Base-by-base conservation (phyloP, 2,329 filamentous ascomycete species). In the Diaporthe citri region DNA sequence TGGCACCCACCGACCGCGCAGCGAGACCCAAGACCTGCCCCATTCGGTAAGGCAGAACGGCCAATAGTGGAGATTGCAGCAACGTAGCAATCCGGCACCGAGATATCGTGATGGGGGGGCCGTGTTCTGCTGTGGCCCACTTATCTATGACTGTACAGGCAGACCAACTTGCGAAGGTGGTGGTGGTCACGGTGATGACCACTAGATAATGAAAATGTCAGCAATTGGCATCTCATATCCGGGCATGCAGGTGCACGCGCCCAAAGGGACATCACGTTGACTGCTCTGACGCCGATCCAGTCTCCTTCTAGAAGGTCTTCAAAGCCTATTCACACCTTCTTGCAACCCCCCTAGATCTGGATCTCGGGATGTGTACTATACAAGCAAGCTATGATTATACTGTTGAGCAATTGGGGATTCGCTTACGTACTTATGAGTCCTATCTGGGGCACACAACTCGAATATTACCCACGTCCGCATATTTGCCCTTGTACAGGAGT, bases 21-120 rank as follows among this genome's bases (percentile, higher is more conserved):
- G 46, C 34, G 56, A 72, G 57, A 59, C 28, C 43, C 56, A 34
- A 72, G 70, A 72, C 70, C 70, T 72, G 70, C 70, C 70, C 20
- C 20, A 72, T 72, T 28, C 31, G 70, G 70, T 28, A 62, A 51
- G 70, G 43, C 56, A 39, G 25, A 72, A 51, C 41, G 51, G 31
- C 28, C 55, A 46, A 34, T n/a, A 59, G 57, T 72, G 70, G 70
- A 22, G 70, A 48, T 51, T 39, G 20, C 55, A 41, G 52, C 48
- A 69, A 69, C 46, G 64, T 69, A 52, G 22, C 31, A 67, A 67
- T 67, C 62, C 62, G 46, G 46, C 62, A 67, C 22, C 43, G 46
- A 67, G 62, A 67, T 67, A 69, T 55, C 64, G 64, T 69, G 64
- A 69, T 69, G 36, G 48, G 64, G 64, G 64, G 48, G 2, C 36